Evolutionary conservation across 768 basidiomycete species (phyloP).

Genomic region (Cubamyces sp.): DNA sequence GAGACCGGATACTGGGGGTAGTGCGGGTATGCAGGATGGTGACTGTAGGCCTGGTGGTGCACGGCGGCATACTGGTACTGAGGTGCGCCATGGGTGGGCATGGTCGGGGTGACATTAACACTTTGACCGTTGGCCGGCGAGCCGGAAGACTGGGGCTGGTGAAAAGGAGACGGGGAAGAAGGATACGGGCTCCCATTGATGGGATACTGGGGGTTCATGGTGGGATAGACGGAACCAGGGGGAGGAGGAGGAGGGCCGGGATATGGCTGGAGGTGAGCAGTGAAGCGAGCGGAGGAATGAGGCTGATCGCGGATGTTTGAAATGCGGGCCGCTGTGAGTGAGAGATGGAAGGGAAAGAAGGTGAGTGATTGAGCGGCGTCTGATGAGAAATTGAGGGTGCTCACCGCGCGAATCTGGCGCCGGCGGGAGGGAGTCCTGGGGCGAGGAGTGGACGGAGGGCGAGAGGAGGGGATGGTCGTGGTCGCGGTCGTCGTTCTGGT

Average conservation of each 20-base stretch:
- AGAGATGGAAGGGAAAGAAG: constrained; percentile 21
- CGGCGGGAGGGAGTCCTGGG: constrained; percentile 14
- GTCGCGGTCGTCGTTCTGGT: constrained; percentile 9
- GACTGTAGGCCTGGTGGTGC: constrained; percentile 55
- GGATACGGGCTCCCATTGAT: constrained; percentile 58
- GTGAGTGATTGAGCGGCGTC: constrained; percentile 13
- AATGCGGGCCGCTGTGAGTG: constrained; percentile 34
- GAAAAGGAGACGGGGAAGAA: constrained; percentile 41
- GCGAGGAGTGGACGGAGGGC: constrained; percentile 14
- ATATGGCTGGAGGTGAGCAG: constrained; percentile 54
- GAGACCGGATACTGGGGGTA: constrained; percentile 56
- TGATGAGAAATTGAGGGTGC: constrained; percentile 21
- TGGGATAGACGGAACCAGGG: constrained; percentile 28
- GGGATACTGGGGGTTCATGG: constrained; percentile 74
- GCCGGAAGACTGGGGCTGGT: constrained; percentile 37
- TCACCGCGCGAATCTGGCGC: constrained; percentile 20
- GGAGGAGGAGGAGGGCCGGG: constrained; percentile 41
- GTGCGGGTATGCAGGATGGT: constrained; percentile 49
- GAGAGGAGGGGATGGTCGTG: constrained; percentile 11
- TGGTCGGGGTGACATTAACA: constrained; percentile 39
- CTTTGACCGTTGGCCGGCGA: constrained; percentile 44
- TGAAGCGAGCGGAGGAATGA: constrained; percentile 40
- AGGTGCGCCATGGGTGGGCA: constrained; percentile 42
- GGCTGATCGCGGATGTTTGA: constrained; percentile 39
- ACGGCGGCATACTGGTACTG: constrained; percentile 59